Conservation (phyloP, 352 stramenopile genomes). For the Globisporangium camurandrum region DNA sequence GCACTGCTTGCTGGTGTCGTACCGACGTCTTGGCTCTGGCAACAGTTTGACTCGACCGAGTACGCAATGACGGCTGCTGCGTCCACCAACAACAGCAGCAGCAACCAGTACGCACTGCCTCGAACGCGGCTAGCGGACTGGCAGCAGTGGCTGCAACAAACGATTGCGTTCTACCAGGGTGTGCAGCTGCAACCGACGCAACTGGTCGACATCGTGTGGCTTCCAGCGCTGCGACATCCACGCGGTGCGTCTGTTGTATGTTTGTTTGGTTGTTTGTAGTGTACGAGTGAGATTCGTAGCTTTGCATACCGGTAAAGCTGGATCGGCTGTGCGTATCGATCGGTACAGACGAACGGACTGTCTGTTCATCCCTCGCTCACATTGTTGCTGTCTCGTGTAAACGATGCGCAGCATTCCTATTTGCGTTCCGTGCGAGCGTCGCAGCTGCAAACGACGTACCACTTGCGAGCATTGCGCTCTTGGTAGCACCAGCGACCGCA, state of each 20-base stretch:
- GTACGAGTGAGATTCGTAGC: too few relatives aligned
- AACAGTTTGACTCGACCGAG: slow-evolving; percentile 10
- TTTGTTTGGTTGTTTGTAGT: too few relatives aligned
- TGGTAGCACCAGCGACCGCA: slow-evolving; percentile 1
- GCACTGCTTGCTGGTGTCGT: slow-evolving; percentile 4
- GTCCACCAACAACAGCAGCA: not conserved
- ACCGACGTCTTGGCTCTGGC: slow-evolving; percentile 4
- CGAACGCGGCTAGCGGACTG: slow-evolving; percentile 13
- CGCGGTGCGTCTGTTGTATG: slow-evolving; percentile 42
- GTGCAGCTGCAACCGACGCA: slow-evolving; percentile 14
- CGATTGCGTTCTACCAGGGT: slow-evolving; percentile 24
- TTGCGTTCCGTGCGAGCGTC: slow-evolving; percentile 24
- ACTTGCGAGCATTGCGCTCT: slow-evolving; percentile 5
- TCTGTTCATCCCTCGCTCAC: not conserved
- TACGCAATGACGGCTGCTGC: not conserved
- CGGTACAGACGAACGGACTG: too few relatives aligned
- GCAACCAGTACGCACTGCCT: slow-evolving; percentile 16
- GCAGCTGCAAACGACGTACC: slow-evolving; percentile 11
- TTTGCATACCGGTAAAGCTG: too few relatives aligned
- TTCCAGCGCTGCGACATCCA: slow-evolving; percentile 32
- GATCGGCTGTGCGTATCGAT: too few relatives aligned
- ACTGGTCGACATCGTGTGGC: slow-evolving; percentile 17
- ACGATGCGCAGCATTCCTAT: slow-evolving; percentile 32
- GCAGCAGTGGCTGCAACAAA: slow-evolving; percentile 21
- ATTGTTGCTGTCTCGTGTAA: too few relatives aligned